Percentiles rank a stretch among this genome's conserved stretches.
phyloP scores from a whole-genome alignment of 257 asterid genomes.

The Eucommia ulmoides region DNA sequence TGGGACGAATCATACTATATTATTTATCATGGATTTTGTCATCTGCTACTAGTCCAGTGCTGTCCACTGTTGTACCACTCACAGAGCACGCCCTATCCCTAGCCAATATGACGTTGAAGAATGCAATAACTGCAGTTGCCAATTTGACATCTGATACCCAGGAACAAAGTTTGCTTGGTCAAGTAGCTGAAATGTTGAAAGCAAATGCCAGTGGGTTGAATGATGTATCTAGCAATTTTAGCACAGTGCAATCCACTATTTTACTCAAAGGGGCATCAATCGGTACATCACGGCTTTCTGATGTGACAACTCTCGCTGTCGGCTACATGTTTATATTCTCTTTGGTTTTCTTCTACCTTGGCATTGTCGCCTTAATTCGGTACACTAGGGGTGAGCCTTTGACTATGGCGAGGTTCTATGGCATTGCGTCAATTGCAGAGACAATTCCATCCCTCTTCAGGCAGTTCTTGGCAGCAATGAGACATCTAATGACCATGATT shows the following conservation, averaged over 20 bases:
- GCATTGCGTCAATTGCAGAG: slow-evolving; percentile 2
- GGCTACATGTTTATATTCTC: slow-evolving; percentile 3
- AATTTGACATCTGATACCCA: slow-evolving; percentile 67
- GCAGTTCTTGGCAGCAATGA: slow-evolving; percentile 2
- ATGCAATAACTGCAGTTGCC: slow-evolving; percentile 63
- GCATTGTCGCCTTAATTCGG: slow-evolving; percentile 32
- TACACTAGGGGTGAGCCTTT: slow-evolving; percentile 1
- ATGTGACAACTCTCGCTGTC: neutral
- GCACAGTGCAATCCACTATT: slow-evolving; percentile 16
- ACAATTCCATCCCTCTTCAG: slow-evolving; percentile 1
- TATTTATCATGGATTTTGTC: slow-evolving; percentile 66
- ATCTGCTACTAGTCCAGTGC: slow-evolving; percentile 68
- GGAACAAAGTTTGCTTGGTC: slow-evolving; percentile 44
- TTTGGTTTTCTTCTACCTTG: slow-evolving; percentile 1
- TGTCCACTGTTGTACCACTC: slow-evolving; percentile 71
- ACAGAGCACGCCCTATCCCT: slow-evolving; percentile 80
- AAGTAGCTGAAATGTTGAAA: slow-evolving; percentile 14
- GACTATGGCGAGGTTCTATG: slow-evolving; percentile 1
- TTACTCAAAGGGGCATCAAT: neutral
- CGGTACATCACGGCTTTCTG: neutral
- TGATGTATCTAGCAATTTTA: slow-evolving; percentile 25
- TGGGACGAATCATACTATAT: slow-evolving; percentile 66
- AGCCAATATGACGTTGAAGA: slow-evolving; percentile 70
- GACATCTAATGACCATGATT: slow-evolving; percentile 80
- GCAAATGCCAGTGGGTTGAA: slow-evolving; percentile 1